Base-by-base conservation (phyloP, 768 basidiomycete genomes). In the Ramaria rubella region DNA sequence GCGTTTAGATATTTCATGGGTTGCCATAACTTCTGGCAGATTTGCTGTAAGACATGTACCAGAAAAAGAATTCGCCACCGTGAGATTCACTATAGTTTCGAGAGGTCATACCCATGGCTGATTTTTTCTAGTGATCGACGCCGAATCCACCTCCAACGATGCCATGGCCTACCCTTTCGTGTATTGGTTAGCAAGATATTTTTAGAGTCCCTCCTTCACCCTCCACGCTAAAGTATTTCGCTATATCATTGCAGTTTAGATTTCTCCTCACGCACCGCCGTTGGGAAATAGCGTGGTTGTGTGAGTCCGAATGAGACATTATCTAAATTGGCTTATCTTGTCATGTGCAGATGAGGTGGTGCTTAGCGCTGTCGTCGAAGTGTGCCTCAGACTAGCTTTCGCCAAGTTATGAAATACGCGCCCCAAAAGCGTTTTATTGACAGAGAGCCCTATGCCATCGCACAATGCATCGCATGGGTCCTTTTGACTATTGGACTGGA, bases 131-230 rank as follows among this genome's bases (percentile, higher is more conserved):
- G 48, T 97, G 34, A 74, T 96, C 5, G 81, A 87, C 0, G 91
- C 90, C 0, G 94, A 98, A 70, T 90, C 88, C 5, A 95, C 94
- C 0, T 85, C 90, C 5, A 99, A 99, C 69, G 95, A 98, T 62
- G 95, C 95, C 2, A 78, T 97, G 14, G 93, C 94, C 1, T 96
- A 94, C 68, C 94, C 0, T 96, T 97, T 68, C 75, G 97, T 53
- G 80, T 81, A 33, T 36, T 19, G 2, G n/a, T 21, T 11, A 33
- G 26, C 4, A 12, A n/a, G 5, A 19, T 52, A 14, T 36, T 21
- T 33, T 3, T 5, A 15, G 12, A 5, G 2, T 29, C 50, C 24
- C 7, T 15, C 14, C 8, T 33, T 33, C 11, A 23, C 21, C 17
- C 17, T 36, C n/a, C n/a, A n/a, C 17, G 34, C 34, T 8, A 36